Percentiles rank a stretch among this genome's conserved stretches.
Evolutionary conservation across 805 yeast species (phyloP).

Genomic region (Candida ulmi): DNA sequence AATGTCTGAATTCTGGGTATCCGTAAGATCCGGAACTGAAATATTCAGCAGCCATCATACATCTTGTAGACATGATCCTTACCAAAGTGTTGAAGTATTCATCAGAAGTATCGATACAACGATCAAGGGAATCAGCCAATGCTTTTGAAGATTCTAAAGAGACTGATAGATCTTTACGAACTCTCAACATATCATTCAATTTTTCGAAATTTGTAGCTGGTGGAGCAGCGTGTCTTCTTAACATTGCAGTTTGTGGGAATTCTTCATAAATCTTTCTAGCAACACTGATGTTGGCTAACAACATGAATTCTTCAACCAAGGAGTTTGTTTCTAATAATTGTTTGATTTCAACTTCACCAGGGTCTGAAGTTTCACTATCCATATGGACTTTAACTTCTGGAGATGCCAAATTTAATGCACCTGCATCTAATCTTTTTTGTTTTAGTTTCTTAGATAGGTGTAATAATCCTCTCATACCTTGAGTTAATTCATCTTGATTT

Average conservation of each 20-base stretch:
- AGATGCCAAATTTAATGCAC: slow-evolving; percentile 93
- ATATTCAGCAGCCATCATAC: slow-evolving; percentile 99
- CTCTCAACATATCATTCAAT: slow-evolving; percentile 82
- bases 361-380: slow-evolving; percentile 97
- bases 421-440: slow-evolving; percentile 83
- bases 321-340: slow-evolving; percentile 87
- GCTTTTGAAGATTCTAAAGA: slow-evolving; percentile 84
- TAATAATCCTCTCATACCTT: slow-evolving; percentile 81
- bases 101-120: slow-evolving; percentile 77
- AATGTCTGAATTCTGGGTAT: slow-evolving; percentile 89
- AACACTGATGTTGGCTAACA: slow-evolving; percentile 93
- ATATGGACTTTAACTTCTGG: slow-evolving; percentile 97
- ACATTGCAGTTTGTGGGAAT: slow-evolving; percentile 97
- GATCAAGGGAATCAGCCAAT: slow-evolving; percentile 88
- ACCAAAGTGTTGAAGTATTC: slow-evolving; percentile 89
- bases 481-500: slow-evolving; percentile 77
- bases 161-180: slow-evolving; percentile 68
- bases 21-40: slow-evolving; percentile 88
- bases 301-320: slow-evolving; percentile 96
- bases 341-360: slow-evolving; percentile 91
- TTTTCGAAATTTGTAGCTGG: slow-evolving; percentile 89
- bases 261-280: slow-evolving; percentile 90
- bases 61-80: slow-evolving; percentile 95
- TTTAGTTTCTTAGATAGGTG: slow-evolving; percentile 77
- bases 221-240: slow-evolving; percentile 97